Base-by-base conservation (phyloP, 192 early-diverging fungal species). In the Podila horticola region DNA sequence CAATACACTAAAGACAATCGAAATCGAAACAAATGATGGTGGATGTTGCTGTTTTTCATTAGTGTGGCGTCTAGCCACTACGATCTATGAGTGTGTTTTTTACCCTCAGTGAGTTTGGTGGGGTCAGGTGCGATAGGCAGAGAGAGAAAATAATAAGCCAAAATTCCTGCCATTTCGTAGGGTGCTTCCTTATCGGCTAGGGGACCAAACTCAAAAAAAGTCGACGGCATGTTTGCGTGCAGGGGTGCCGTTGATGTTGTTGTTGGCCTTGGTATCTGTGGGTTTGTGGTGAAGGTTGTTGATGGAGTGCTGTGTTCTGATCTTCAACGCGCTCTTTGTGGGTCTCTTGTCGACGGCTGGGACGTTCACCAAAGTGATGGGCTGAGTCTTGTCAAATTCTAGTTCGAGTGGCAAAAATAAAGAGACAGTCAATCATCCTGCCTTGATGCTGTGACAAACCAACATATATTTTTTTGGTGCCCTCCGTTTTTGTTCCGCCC, bases 341-440 rank as follows among this genome's bases (percentile, higher is more conserved):
- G 75, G 75, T 20, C 57, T 63, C 41, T 49, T 79, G 38, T 79
- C 69, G 9, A 71, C 45, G 28, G 75, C 57, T 67, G 75, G 75
- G 11, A 79, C 64, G 4, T 30, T 30, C 3, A 79, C 75, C 33
- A 79, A 48, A 3, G 75, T 79, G 29, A 79, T 79, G 2, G 75
- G 75, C 0, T 64, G 26, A 6, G 45, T 79, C 59, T 79, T 79
- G 75, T 79, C 75, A 29, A 79, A 79, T 57, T 61, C 74, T 75
- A 31, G n/a, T 26, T 41, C 24, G 45, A n/a, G 15, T 30, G 15
- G 19, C 33, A 28, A 52, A 45, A 52, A 28, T 0, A 19, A 55
- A 36, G 45, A 65, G 63, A 55, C 10, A 51, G 19, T 11, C 19
- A 19, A 22, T 11, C 48, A 29, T 51, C 22, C 15, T 15, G 64